Percentiles rank a stretch among this genome's conserved stretches.
phyloP scores from a whole-genome alignment of 2,329 filamentous ascomycete genomes.

The Diaporthe vaccinii region DNA sequence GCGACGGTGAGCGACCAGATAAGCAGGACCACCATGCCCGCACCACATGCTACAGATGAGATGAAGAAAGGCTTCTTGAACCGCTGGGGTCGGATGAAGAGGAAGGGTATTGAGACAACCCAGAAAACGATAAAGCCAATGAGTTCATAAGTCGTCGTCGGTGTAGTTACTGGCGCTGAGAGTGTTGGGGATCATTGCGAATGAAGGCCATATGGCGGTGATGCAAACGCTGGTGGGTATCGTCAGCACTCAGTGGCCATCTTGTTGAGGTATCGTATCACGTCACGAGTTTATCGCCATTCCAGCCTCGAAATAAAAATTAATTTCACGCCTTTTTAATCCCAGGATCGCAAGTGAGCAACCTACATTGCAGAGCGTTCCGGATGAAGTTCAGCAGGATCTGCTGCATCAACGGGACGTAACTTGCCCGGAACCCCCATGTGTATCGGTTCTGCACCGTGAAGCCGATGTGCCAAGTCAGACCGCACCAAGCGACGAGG shows the following conservation, averaged over 20 bases:
- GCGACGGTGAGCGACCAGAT: conserved; percentile 61
- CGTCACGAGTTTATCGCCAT: conserved; percentile 49
- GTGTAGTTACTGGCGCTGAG: conserved; percentile 55
- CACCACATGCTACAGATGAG: conserved; percentile 57
- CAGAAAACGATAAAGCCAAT: conserved; percentile 66
- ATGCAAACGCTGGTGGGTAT: conserved; percentile 49
- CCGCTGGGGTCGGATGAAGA: conserved; percentile 62
- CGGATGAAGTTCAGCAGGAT: conserved; percentile 65
- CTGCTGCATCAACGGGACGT: conserved; percentile 62
- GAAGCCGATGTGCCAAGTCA: conserved; percentile 65
- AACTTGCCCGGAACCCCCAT: conserved; percentile 63
- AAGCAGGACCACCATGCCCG: conserved; percentile 59
- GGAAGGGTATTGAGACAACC: conserved; percentile 61
- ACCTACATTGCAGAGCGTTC: conserved; percentile 43
- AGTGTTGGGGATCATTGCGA: conserved; percentile 58
- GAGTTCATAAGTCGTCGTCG: conserved; percentile 57
- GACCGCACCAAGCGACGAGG: conserved; percentile 60
- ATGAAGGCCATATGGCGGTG: conserved; percentile 61
- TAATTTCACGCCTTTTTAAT: too few relatives aligned
- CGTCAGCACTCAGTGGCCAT: too few relatives aligned
- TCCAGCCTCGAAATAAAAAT: conserved; percentile 44
- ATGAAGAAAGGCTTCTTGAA: conserved; percentile 62
- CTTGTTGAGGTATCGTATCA: too few relatives aligned
- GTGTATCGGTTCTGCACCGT: conserved; percentile 63
- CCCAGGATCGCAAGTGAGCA: too few relatives aligned